Conservation (phyloP, 2,329 filamentous ascomycete species). For the Botryotinia globosa region DNA sequence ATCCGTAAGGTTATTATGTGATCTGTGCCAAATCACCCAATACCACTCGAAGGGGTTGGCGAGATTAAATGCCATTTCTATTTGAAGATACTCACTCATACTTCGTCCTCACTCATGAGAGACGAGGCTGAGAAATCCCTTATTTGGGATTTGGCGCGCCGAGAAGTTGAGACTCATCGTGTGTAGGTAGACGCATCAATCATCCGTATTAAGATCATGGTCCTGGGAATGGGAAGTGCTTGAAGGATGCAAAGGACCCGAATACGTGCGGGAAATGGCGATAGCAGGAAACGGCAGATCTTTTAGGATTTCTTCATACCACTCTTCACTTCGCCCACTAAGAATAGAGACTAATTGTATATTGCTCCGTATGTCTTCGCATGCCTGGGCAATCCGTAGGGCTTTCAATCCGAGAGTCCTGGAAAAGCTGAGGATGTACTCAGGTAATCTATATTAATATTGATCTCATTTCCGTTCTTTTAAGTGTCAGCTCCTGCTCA, state of each 20-base stretch:
- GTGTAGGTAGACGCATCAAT: neutral
- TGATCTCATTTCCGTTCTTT: neutral
- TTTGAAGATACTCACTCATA: conserved; percentile 10
- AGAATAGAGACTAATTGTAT: neutral
- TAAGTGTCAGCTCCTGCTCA: neutral
- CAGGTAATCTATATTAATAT: neutral
- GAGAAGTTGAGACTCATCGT: neutral
- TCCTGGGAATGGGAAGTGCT: neutral
- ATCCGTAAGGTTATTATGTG: conserved; percentile 4
- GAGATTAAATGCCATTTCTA: conserved; percentile 6
- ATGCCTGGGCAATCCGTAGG: neutral
- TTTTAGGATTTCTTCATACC: neutral
- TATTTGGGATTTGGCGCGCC: neutral
- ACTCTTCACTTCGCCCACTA: neutral
- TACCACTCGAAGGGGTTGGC: neutral
- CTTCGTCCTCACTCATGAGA: neutral
- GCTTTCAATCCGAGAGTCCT: neutral
- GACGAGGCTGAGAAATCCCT: neutral
- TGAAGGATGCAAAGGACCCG: conserved; percentile 7
- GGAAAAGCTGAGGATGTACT: neutral
- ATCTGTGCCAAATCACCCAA: neutral
- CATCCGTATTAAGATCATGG: neutral
- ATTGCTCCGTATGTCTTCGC: neutral
- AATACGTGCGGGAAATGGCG: neutral
- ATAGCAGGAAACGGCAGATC: neutral